Percentiles rank a stretch among this genome's conserved stretches.
Evolutionary conservation across 2,329 filamentous ascomycete genomes (phyloP).

Genomic region (Hypoxylon sp.): DNA sequence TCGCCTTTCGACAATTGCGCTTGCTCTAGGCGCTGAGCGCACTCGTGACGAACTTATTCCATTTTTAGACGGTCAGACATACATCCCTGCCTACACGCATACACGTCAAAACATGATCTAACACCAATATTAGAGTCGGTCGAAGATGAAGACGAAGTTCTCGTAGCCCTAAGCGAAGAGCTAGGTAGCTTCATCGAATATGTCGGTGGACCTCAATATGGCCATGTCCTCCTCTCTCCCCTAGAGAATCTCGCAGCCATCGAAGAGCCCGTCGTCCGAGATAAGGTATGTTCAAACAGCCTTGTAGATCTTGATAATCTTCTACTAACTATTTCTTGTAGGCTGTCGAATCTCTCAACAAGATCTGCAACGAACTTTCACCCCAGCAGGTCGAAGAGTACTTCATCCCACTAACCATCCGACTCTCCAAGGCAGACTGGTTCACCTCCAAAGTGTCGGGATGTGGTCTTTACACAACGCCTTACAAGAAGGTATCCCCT

Average conservation of each 20-base stretch:
- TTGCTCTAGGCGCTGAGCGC: slow-evolving; percentile 94
- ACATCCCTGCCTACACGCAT: slow-evolving; percentile 35
- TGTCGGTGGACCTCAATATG: slow-evolving; percentile 92
- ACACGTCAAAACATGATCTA: slow-evolving; percentile 48
- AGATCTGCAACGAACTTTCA: slow-evolving; percentile 95
- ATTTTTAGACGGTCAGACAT: slow-evolving; percentile 91
- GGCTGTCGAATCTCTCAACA: slow-evolving; percentile 99
- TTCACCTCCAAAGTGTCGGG: slow-evolving; percentile 99
- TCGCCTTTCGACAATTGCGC: slow-evolving; percentile 96
- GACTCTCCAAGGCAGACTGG: slow-evolving; percentile 99
- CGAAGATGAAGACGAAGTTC: slow-evolving; percentile 98
- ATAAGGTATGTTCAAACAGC: slow-evolving; percentile 78
- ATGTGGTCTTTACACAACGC: slow-evolving; percentile 92
- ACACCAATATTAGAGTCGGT: slow-evolving; percentile 82
- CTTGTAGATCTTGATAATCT: slow-evolving; percentile 11
- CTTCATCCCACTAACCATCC: slow-evolving; percentile 95
- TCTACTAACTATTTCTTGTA: slow-evolving; percentile 58
- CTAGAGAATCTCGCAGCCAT: slow-evolving; percentile 98
- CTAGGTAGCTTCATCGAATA: slow-evolving; percentile 98
- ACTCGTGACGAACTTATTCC: slow-evolving; percentile 99
- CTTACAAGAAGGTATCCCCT: slow-evolving; percentile 91
- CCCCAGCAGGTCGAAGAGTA: slow-evolving; percentile 95
- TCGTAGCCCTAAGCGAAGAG: slow-evolving; percentile 97
- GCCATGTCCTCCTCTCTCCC: slow-evolving; percentile 95
- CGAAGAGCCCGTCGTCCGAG: slow-evolving; percentile 96